Evolutionary conservation across 1,284 basidiomycete species (phyloP).

Genomic region (Marasmius fiardii): DNA sequence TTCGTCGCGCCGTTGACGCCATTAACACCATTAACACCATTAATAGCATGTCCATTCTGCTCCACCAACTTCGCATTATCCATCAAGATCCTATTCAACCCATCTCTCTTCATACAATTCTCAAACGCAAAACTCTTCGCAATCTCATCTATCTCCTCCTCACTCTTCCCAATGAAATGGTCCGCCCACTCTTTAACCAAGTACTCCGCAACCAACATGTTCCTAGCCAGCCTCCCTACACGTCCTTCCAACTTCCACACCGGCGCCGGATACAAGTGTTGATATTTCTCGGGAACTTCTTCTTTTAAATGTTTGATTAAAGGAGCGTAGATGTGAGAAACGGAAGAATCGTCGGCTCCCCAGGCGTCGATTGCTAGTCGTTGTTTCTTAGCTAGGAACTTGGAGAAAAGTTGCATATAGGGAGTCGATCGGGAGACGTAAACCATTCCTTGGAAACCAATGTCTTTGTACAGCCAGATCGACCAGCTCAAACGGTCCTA

Average conservation of each 20-base stretch:
- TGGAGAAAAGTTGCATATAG: constrained; percentile 61
- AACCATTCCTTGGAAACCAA: constrained; percentile 84
- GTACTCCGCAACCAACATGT: constrained; percentile 61
- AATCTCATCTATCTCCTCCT: constrained; percentile 33
- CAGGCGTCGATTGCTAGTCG: constrained; percentile 62
- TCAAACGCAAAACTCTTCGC: constrained; percentile 56
- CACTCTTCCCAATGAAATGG: constrained; percentile 54
- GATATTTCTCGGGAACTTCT: constrained; percentile 41
- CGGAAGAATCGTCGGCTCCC: constrained; percentile 51
- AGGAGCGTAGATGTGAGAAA: constrained; percentile 53
- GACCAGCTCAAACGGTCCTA: constrained; percentile 74
- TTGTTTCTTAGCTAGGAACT: constrained; percentile 64
- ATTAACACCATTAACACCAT: too few species aligned
- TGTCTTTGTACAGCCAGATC: constrained; percentile 86
- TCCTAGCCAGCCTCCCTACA: constrained; percentile 49
- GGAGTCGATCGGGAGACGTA: constrained; percentile 65
- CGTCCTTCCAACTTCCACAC: constrained; percentile 44
- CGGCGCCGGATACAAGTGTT: constrained; percentile 46
- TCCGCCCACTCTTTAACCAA: constrained; percentile 63
- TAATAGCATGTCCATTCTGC: too few species aligned
- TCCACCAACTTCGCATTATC: constrained; percentile 29
- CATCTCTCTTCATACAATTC: constrained; percentile 45
- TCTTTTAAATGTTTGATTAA: constrained; percentile 50
- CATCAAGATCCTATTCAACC: constrained; percentile 36
- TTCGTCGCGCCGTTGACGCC: too few species aligned